Conservation (phyloP, 202 grass and related monocot genomes). For the Brachypodium distachyon region DNA sequence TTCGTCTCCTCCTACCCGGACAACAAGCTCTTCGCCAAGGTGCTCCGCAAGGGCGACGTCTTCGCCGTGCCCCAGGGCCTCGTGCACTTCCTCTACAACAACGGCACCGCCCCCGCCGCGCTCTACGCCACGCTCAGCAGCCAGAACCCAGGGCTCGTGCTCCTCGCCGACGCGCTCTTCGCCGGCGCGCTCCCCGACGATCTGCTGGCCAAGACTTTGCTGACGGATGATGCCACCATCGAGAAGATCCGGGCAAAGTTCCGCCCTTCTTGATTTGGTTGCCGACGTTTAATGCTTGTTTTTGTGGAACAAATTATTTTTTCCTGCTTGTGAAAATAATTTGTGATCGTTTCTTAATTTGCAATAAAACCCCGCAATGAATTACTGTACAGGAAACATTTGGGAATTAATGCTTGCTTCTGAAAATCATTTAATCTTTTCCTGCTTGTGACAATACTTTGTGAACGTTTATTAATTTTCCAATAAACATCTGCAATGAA, state of each 20-base stretch:
- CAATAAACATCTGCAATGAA: neutral
- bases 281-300: too few species aligned
- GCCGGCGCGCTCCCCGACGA: neutral
- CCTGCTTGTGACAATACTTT: neutral
- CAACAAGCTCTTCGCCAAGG: slow-evolving; percentile 15
- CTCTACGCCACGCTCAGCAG: slow-evolving; percentile 50
- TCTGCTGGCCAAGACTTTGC: slow-evolving; percentile 23
- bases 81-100: slow-evolving; percentile 51
- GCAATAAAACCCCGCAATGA: too few species aligned
- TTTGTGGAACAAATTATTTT: too few species aligned
- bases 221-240: neutral
- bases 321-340: too few species aligned
- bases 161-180: slow-evolving; percentile 28
- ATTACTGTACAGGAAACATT: too few species aligned
- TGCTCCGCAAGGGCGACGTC: slow-evolving; percentile 44
- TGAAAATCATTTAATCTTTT: too few species aligned
- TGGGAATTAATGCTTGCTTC: too few species aligned
- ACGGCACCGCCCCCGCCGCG: neutral
- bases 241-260: slow-evolving; percentile 8
- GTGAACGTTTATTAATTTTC: neutral
- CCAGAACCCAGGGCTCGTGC: slow-evolving; percentile 39
- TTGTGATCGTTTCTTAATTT: too few species aligned
- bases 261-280: neutral
- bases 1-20: slow-evolving; percentile 39
- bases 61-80: slow-evolving; percentile 55